phyloP scores from a whole-genome alignment of 306 rosid species.

The Medicago lupulina region DNA sequence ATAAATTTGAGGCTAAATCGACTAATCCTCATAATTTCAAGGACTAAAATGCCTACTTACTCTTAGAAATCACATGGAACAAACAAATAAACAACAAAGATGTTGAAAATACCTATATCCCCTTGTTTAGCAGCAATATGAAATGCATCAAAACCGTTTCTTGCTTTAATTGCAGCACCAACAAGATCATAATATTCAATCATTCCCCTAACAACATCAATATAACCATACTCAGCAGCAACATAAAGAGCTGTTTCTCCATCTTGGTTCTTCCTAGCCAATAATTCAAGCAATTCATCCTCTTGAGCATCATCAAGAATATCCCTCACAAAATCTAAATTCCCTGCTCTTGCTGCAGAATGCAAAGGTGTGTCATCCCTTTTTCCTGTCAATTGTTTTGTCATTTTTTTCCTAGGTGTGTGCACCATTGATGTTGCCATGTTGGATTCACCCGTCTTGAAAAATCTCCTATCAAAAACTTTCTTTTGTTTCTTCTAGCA shows the following conservation, averaged over 20 bases:
- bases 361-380: conserved; percentile 84
- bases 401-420: conserved; percentile 73
- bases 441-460: conserved; percentile 36
- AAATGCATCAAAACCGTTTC: conserved; percentile 93
- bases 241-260: conserved; percentile 90
- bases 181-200: conserved; percentile 74
- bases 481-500: conserved; percentile 48
- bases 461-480: conserved; percentile 4
- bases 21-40: not conserved
- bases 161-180: conserved; percentile 81
- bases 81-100: conserved; percentile 16
- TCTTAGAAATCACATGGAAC: not conserved
- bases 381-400: conserved; percentile 90
- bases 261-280: conserved; percentile 79
- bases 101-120: conserved; percentile 52
- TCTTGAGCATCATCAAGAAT: conserved; percentile 53
- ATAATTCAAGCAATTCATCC: conserved; percentile 53
- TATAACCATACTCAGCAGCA: conserved; percentile 86
- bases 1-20: not conserved
- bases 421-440: conserved; percentile 53
- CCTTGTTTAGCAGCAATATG: conserved; percentile 99
- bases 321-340: conserved; percentile 51
- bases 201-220: conserved; percentile 84
- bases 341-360: conserved; percentile 82
- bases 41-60: too few relatives aligned